A percentile compares a stretch with the other conserved stretches of the same genome.
phyloP scores from a whole-genome alignment of 257 asterid species.

The Jacaranda copaia region DNA sequence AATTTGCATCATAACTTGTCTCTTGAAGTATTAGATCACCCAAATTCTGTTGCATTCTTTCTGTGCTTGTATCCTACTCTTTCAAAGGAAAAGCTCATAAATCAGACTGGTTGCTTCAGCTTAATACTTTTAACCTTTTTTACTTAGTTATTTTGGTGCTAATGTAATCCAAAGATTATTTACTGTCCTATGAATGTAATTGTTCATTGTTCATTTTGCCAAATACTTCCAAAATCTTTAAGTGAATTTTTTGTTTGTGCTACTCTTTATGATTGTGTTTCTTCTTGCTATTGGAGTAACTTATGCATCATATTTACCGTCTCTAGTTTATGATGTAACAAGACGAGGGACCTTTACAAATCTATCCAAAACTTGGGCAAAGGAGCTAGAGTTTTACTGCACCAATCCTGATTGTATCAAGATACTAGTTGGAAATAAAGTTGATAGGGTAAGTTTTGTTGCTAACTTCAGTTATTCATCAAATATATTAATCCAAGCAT shows the following conservation, averaged over 20 bases:
- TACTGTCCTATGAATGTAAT: no score
- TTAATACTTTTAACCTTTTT: no score
- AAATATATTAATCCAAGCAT: neutral
- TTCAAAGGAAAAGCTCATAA: no score
- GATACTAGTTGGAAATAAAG: slow-evolving; percentile 88
- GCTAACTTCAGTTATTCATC: neutral
- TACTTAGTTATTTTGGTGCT: no score
- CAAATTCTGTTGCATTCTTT: no score
- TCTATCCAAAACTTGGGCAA: slow-evolving; percentile 69
- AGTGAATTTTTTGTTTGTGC: no score
- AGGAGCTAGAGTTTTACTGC: slow-evolving; percentile 74
- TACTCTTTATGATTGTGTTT: neutral
- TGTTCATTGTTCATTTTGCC: neutral
- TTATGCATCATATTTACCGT: neutral
- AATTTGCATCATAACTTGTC: no score
- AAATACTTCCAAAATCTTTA: no score
- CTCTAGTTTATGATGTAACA: slow-evolving; percentile 81
- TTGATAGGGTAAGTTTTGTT: slow-evolving; percentile 68
- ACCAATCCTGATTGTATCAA: slow-evolving; percentile 77
- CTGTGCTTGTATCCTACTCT: no score
- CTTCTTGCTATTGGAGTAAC: neutral
- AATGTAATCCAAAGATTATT: no score
- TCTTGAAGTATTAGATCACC: no score
- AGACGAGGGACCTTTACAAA: slow-evolving; percentile 80
- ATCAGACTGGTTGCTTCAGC: no score